These are phyloP conservation scores for Amaranthus cruentus DNA, from an alignment of 148 eudicot genomes.

Conservation along the genomic window DNA sequence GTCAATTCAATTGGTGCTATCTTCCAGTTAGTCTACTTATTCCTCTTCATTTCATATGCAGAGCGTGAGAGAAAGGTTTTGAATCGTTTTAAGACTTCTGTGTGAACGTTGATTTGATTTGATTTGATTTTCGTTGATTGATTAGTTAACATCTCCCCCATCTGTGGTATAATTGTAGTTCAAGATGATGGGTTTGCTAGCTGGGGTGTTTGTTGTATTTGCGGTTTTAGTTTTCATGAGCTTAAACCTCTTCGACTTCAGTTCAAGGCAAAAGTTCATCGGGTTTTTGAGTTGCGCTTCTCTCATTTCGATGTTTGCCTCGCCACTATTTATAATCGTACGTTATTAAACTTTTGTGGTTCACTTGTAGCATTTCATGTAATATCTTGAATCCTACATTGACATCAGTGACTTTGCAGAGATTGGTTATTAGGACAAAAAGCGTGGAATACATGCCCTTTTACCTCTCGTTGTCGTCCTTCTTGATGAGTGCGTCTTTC, in stretches of 20 bases:
- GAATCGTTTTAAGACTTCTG: conserved; percentile 6
- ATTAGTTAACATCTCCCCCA: background rate
- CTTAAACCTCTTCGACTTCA: conserved; percentile 40
- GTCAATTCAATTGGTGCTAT: conserved; percentile 66
- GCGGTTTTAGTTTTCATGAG: conserved; percentile 43
- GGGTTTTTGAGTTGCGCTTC: conserved; percentile 65
- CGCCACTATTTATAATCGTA: conserved; percentile 84
- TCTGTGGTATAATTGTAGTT: conserved; percentile 35
- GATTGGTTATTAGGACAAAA: conserved; percentile 64
- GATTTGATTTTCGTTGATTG: background rate
- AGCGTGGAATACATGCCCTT: conserved; percentile 95
- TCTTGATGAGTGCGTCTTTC: conserved; percentile 82
- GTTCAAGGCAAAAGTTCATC: conserved; percentile 41
- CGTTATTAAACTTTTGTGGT: conserved; percentile 13
- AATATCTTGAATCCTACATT: background rate
- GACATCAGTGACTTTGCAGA: conserved; percentile 36
- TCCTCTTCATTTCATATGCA: conserved; percentile 50
- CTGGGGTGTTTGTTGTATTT: conserved; percentile 41
- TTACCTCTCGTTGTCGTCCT: conserved; percentile 77
- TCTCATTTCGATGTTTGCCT: conserved; percentile 88
- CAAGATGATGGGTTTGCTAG: conserved; percentile 59
- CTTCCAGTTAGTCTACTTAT: conserved; percentile 36
- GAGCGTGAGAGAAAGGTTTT: conserved; percentile 59
- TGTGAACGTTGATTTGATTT: background rate
- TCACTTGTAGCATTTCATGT: background rate